Evolutionary conservation across 2,329 filamentous ascomycete species (phyloP).

Genomic region (Akanthomyces muscarius): DNA sequence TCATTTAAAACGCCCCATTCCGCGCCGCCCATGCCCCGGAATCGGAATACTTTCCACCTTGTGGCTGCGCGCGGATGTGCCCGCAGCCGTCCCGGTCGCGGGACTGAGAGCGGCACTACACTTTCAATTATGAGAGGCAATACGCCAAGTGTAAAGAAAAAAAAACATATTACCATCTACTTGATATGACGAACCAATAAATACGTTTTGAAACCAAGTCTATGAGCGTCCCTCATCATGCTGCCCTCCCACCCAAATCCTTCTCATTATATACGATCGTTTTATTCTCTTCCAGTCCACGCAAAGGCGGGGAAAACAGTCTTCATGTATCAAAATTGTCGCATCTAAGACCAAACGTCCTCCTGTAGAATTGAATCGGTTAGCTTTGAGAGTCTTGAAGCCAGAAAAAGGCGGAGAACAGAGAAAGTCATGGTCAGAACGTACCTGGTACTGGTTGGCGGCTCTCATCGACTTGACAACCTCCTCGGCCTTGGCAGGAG

Average conservation of each 20-base stretch:
- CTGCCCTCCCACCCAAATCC: neutral
- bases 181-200: conserved; percentile 10
- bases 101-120: too few species aligned
- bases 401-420: neutral
- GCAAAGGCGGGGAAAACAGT: neutral
- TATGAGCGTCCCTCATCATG: conserved; percentile 9
- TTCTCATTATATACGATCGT: conserved; percentile 11
- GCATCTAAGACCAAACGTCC: conserved; percentile 64
- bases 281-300: neutral
- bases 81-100: too few species aligned
- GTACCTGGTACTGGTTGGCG: conserved; percentile 91
- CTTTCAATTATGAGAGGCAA: too few species aligned
- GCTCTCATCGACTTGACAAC: conserved; percentile 96
- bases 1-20: too few species aligned
- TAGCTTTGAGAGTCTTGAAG: neutral
- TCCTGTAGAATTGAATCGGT: conserved; percentile 43
- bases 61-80: neutral
- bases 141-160: neutral
- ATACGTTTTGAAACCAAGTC: conserved; percentile 8
- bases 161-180: conserved; percentile 7
- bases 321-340: neutral
- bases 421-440: conserved; percentile 23
- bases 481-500: conserved; percentile 86
- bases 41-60: neutral
- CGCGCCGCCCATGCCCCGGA: neutral